Conservation (phyloP, 1,139 yeast genomes). For the Suhomyces bribrorum region DNA sequence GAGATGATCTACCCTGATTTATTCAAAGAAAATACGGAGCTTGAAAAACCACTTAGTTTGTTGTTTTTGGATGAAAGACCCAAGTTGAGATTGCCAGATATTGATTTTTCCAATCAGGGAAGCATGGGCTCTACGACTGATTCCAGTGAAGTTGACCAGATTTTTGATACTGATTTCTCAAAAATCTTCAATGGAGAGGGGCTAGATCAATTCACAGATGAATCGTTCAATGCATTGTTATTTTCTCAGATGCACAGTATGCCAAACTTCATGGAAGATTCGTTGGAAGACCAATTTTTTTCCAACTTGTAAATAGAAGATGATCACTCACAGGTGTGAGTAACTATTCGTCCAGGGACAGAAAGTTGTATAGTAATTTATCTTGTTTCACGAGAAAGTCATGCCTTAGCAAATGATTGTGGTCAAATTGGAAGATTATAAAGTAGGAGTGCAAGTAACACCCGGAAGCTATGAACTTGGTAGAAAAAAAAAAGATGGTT, state of each 20-base stretch:
- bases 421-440: too few relatives aligned
- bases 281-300: neutral
- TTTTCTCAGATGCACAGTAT: constrained; percentile 17
- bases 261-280: constrained; percentile 11
- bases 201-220: constrained; percentile 13
- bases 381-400: neutral
- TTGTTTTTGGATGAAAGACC: constrained; percentile 1
- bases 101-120: neutral
- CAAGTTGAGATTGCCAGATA: neutral
- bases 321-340: too few relatives aligned
- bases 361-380: neutral
- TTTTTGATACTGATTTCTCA: constrained; percentile 1
- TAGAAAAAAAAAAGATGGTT: too few relatives aligned
- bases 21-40: constrained; percentile 14
- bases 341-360: too few relatives aligned
- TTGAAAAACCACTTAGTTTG: constrained; percentile 8
- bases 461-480: too few relatives aligned
- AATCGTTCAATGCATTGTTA: constrained; percentile 15
- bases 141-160: neutral
- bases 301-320: neutral
- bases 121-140: neutral
- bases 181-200: neutral
- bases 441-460: too few relatives aligned
- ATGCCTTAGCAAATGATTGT: too few relatives aligned
- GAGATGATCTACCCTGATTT: constrained; percentile 24